Evolutionary conservation across 2,329 filamentous ascomycete species (phyloP).

Genomic region (Emericellopsis cladophorae): DNA sequence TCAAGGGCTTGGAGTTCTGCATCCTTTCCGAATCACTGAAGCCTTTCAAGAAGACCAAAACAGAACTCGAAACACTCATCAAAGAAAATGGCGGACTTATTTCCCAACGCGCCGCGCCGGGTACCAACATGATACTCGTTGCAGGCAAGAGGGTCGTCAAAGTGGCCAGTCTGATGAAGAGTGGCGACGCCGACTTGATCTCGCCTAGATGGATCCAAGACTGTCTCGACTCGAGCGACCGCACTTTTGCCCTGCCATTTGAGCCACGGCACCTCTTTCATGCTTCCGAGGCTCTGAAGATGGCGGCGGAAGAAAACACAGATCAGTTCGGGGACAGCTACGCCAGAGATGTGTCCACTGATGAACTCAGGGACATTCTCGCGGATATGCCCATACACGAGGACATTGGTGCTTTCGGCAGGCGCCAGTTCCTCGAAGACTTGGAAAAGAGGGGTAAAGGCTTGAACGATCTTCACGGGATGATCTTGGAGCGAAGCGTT

Average conservation of each 20-base stretch:
- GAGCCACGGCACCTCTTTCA: conserved; percentile 60
- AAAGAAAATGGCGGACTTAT: conserved; percentile 74
- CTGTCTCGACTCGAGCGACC: conserved; percentile 49
- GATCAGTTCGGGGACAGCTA: conserved; percentile 81
- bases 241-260: conserved; percentile 50
- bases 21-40: conserved; percentile 64
- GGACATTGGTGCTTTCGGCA: conserved; percentile 25
- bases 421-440: conserved; percentile 34
- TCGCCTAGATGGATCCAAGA: conserved; percentile 75
- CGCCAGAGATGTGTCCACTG: conserved; percentile 50
- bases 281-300: conserved; percentile 41
- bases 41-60: conserved; percentile 63
- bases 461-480: conserved; percentile 33
- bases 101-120: conserved; percentile 57
- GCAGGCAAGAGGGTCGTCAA: conserved; percentile 74
- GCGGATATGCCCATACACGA: conserved; percentile 36
- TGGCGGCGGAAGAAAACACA: conserved; percentile 45
- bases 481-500: conserved; percentile 36
- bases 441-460: conserved; percentile 43
- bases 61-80: conserved; percentile 66
- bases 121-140: conserved; percentile 54
- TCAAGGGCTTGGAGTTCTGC: conserved; percentile 68
- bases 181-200: conserved; percentile 58
- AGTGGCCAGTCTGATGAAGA: conserved; percentile 70
- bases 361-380: conserved; percentile 47